phyloP scores from a whole-genome alignment of 495 filamentous ascomycete genomes.

The Xylaria bambusicola region DNA sequence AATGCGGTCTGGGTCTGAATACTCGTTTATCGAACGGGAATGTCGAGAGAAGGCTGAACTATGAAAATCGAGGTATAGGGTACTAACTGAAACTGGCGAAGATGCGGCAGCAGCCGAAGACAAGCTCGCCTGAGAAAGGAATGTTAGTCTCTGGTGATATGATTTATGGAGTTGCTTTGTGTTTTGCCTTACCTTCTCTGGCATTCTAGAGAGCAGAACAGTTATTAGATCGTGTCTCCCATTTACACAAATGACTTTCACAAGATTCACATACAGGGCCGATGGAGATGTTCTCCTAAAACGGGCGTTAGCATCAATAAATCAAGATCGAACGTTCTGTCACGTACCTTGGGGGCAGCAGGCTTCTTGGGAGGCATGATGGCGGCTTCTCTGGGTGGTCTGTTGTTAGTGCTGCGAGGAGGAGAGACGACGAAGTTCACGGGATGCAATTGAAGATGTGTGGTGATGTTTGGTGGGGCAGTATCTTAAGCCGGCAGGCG shows the following conservation, averaged over 20 bases:
- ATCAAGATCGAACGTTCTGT: background rate
- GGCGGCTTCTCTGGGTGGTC: constrained; percentile 30
- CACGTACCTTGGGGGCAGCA: constrained; percentile 53
- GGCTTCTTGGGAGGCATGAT: constrained; percentile 86
- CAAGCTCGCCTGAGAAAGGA: constrained; percentile 73
- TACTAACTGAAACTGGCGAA: constrained; percentile 85
- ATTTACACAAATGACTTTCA: background rate
- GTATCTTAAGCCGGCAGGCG: constrained; percentile 6
- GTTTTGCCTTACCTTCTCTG: constrained; percentile 69
- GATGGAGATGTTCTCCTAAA: constrained; percentile 96
- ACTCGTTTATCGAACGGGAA: background rate
- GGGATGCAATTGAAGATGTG: constrained; percentile 19
- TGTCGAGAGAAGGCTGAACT: background rate
- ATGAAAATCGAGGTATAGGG: background rate
- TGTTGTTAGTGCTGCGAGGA: constrained; percentile 22
- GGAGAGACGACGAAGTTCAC: constrained; percentile 15
- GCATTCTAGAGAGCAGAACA: constrained; percentile 39
- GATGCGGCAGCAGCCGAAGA: constrained; percentile 98
- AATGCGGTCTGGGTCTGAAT: background rate
- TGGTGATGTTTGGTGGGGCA: constrained; percentile 17
- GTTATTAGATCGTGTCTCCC: constrained; percentile 15
- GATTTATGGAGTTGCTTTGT: background rate
- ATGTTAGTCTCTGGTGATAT: constrained; percentile 20
- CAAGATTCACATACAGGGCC: constrained; percentile 57
- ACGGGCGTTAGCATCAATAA: background rate